Evolutionary conservation across 2,329 filamentous ascomycete genomes (phyloP), one percentile per base, ranked within the genome.

Genomic region (Botrytis aclada): DNA sequence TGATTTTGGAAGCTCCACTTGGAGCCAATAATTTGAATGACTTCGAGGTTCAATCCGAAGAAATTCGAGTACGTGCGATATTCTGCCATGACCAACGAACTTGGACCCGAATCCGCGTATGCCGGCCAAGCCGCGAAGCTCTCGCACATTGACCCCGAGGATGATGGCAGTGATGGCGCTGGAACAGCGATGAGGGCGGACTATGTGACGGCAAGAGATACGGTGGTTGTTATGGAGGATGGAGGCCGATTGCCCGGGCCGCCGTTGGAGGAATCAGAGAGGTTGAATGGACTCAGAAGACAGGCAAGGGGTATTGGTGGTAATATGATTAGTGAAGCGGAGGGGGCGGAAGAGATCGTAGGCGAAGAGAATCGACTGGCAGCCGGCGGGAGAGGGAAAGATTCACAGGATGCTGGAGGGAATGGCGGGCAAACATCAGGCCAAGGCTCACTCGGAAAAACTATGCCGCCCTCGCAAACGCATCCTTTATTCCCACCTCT

Each of bases 401-500:
- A 47, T 62, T 70, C 37, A 70, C 76, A n/a, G 74, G 75, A 62
- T 74, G 77, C 20, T 29, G 25, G 25, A 70, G 77, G 45, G 58
- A 77, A 64, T 71, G 73, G 41, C n/a, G 77, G 83, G 72, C 80
- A 85, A 74, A 84, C 84, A 71, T 83, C 85, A 6, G 83, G 84
- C 47, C 85, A 84, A 37, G 84, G 82, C 20, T 85, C 85, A 25
- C 77, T 88, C 29, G 81, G 82, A 61, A 83, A 80, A 73, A 80
- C 85, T 22, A 86, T 86, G 82, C 90, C 92, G 0, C 89, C 90
- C 1, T 90, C 90, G 12, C 87, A 89, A 75, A 95, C 93, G 2
- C 91, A 95, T 77, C 92, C 93, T 4, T 84, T 97, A 8, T 98
- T 98, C 76, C 94, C 94, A 9, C 93, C 93, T 2, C 82, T 97